Percentiles rank a stretch among this genome's conserved stretches.
Conservation (phyloP, 1,139 yeast genomes). For the Barnettozyma hawaiiensis region DNA sequence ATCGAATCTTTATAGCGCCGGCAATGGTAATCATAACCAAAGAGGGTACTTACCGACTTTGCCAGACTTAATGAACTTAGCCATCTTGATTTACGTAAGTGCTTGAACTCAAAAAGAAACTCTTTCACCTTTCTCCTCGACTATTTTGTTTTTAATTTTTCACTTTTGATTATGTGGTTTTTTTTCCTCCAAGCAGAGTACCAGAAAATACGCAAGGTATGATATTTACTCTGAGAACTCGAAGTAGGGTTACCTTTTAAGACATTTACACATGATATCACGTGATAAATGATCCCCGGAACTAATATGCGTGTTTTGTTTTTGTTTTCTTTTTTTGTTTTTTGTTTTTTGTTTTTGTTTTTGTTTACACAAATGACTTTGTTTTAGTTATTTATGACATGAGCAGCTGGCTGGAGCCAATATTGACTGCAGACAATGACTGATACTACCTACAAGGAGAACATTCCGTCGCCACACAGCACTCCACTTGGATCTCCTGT, state of each 20-base stretch:
- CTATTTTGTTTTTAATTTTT: conserved; percentile 10
- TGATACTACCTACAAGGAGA: conserved; percentile 11
- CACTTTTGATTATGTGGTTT: conserved; percentile 5
- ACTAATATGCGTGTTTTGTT: conserved; percentile 12
- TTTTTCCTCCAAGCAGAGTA: conserved; percentile 7
- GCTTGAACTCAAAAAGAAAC: conserved; percentile 9
- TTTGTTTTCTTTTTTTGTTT: conserved; percentile 9
- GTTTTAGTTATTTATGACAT: no score
- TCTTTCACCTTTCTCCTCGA: conserved; percentile 6
- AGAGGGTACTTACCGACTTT: conserved; percentile 92
- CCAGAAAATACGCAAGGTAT: conserved; percentile 5
- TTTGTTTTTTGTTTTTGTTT: conserved; percentile 18
- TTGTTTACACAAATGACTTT: neutral
- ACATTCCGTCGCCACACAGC: conserved; percentile 7
- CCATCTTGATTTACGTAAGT: conserved; percentile 46
- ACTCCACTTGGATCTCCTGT: conserved; percentile 8
- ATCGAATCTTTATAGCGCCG: neutral
- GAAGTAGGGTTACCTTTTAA: neutral
- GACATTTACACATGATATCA: neutral
- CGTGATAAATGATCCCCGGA: neutral
- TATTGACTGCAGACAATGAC: conserved; percentile 2
- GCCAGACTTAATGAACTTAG: conserved; percentile 99
- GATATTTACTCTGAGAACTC: conserved; percentile 6
- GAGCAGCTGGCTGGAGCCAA: neutral
- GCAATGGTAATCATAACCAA: no score